Evolutionary conservation across 179 eudicot species (phyloP), one percentile per base, ranked within the genome.

Genomic region (Sideroxylon spinosum): DNA sequence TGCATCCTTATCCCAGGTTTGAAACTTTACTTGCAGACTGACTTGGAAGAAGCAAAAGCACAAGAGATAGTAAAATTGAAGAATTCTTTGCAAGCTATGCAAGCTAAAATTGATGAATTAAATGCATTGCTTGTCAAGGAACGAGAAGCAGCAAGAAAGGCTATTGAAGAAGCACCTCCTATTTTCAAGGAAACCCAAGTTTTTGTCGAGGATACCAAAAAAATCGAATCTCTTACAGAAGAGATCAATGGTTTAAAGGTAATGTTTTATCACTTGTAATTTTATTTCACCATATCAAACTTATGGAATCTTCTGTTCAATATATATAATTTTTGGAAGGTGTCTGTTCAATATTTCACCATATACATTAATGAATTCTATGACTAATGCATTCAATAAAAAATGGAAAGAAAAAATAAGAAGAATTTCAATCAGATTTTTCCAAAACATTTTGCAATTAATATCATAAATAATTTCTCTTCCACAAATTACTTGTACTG

Each of bases 111-210:
- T 68, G 96, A 90, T 46, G 99, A 93, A 86, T 77, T 88, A 80
- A 93, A 86, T 82, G 90, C 92, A 26, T 81, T 84, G 81, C 82
- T 93, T 29, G 85, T 85, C 70, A 90, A 92, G 86, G 99, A 93
- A 85, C 85, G 87, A 77, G 96, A 91, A 74, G 92, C 95, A 70
- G 84, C 88, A 73, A 89, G 87, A 83, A 93, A 93, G 84, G 92
- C 94, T 67, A 81, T 93, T 76, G 92, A 86, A 87, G 98, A 95
- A 88, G 92, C 98, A 57, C 97, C 96, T 65, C 98, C 98, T 74
- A 90, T 91, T 77, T 79, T 95, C 85, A 86, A 95, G 82, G 98
- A 95, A 85, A 92, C 90, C 56, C 92, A 88, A 85, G 90, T 95
- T 72, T 75, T 89, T 71, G 88, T 95, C 81, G 97, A 95, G 89